A percentile compares a stretch with the other conserved stretches of the same genome.
Conservation (phyloP, 371 early-diverging fungal species). For the Caulochytrium protostelioides region DNA sequence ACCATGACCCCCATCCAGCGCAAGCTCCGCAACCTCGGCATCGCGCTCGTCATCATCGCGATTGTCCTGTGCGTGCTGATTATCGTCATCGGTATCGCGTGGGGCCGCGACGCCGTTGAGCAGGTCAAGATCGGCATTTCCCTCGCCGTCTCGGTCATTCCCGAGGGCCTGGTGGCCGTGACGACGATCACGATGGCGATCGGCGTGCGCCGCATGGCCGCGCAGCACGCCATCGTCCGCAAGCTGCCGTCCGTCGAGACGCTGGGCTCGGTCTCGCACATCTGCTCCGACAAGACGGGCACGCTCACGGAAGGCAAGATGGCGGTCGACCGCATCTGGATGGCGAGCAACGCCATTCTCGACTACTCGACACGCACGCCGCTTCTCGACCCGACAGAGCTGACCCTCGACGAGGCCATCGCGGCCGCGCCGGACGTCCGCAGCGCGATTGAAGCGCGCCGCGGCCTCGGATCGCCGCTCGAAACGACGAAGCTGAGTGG, state of each 20-base stretch:
- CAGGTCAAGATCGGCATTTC: constrained; percentile 43
- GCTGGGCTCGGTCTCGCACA: constrained; percentile 69
- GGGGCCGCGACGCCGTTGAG: constrained; percentile 28
- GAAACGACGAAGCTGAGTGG: no score
- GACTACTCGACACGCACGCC: constrained; percentile 3
- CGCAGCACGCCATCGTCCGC: constrained; percentile 62
- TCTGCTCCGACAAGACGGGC: constrained; percentile 91
- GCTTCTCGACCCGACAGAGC: constrained; percentile 2
- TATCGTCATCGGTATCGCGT: constrained; percentile 55
- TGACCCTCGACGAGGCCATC: constrained; percentile 6
- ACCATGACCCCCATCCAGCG: constrained; percentile 53
- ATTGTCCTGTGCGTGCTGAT: constrained; percentile 56
- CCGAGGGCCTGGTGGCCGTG: constrained; percentile 85
- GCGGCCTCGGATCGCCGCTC: no score
- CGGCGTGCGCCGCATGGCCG: constrained; percentile 73
- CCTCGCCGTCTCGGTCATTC: constrained; percentile 79
- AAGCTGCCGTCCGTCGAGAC: constrained; percentile 73
- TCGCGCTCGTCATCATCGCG: constrained; percentile 40
- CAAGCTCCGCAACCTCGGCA: constrained; percentile 49
- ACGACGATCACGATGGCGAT: constrained; percentile 67
- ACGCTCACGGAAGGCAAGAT: constrained; percentile 82
- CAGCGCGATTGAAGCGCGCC: no score
- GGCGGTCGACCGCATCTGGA: constrained; percentile 21
- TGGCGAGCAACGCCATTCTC: constrained; percentile 14
- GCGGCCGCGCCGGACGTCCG: constrained; percentile 4